phyloP scores from a whole-genome alignment of 768 basidiomycete genomes.

The Tricholoma sp. region DNA sequence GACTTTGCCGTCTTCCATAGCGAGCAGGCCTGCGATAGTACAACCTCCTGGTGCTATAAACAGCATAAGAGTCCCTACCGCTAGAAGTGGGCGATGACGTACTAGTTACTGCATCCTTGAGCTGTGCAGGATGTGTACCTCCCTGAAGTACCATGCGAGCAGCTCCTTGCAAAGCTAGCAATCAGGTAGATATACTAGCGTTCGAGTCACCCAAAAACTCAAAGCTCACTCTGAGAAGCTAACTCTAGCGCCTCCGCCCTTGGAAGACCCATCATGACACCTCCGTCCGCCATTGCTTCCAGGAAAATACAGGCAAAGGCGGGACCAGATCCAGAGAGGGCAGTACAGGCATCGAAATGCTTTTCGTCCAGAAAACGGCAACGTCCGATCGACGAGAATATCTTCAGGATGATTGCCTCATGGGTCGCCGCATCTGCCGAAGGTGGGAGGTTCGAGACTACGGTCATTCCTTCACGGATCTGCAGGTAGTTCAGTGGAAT shows the following conservation, averaged over 20 bases:
- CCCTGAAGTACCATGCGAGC: slow-evolving; percentile 91
- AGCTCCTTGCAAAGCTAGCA: slow-evolving; percentile 86
- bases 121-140: slow-evolving; percentile 89
- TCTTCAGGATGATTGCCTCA: slow-evolving; percentile 74
- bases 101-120: slow-evolving; percentile 98
- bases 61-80: neutral
- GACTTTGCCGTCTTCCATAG: slow-evolving; percentile 90
- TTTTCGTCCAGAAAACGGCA: slow-evolving; percentile 97
- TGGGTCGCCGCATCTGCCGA: slow-evolving; percentile 52
- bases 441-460: slow-evolving; percentile 69
- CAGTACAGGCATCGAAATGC: slow-evolving; percentile 98
- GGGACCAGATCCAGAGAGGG: slow-evolving; percentile 92
- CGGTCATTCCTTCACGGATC: slow-evolving; percentile 99
- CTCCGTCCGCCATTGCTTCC: slow-evolving; percentile 98
- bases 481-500: slow-evolving; percentile 23
- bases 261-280: slow-evolving; percentile 99
- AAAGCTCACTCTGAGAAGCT: slow-evolving; percentile 81
- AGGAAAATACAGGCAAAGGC: slow-evolving; percentile 96
- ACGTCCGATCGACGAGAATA: slow-evolving; percentile 95
- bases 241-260: slow-evolving; percentile 90
- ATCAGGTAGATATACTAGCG: slow-evolving; percentile 2
- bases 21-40: slow-evolving; percentile 94
- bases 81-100: slow-evolving; percentile 22
- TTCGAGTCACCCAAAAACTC: neutral
- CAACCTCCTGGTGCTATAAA: slow-evolving; percentile 89